phyloP scores from a whole-genome alignment of 2,329 filamentous ascomycete species.

The Dactylella cylindrospora region DNA sequence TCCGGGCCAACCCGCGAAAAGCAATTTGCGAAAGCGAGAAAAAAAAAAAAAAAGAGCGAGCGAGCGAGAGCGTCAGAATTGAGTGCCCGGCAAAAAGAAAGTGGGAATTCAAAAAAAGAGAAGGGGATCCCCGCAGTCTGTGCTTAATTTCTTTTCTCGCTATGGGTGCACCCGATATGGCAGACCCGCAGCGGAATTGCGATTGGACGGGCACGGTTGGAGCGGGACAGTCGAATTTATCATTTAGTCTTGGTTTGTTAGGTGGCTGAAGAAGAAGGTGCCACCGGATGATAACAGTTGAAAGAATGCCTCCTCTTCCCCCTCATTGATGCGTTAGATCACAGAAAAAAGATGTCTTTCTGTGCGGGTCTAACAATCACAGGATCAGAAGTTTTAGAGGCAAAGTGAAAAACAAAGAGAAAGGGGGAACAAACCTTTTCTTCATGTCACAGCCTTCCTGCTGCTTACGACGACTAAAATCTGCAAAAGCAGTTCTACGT shows the following conservation, averaged over 20 bases:
- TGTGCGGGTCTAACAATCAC: no score
- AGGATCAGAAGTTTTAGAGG: background rate
- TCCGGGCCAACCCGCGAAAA: no score
- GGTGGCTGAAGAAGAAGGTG: slow-evolving; percentile 23
- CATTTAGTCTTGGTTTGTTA: no score
- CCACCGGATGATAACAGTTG: slow-evolving; percentile 24
- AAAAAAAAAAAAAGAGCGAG: background rate
- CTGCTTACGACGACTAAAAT: slow-evolving; percentile 44
- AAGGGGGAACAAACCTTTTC: no score
- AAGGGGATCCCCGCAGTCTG: slow-evolving; percentile 14
- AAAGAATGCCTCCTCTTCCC: no score
- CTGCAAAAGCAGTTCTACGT: no score
- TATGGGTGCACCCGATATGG: no score
- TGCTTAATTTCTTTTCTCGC: slow-evolving; percentile 28
- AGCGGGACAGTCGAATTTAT: slow-evolving; percentile 9
- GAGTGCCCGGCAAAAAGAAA: background rate
- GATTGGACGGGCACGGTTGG: slow-evolving; percentile 7
- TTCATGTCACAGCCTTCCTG: slow-evolving; percentile 21
- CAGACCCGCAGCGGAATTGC: slow-evolving; percentile 43
- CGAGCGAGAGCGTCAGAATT: background rate
- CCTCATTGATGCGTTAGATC: no score
- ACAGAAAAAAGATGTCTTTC: no score
- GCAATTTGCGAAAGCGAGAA: background rate
- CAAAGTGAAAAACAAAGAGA: background rate
- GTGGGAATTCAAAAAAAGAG: background rate